Evolutionary conservation across 768 basidiomycete genomes (phyloP), one percentile per base, ranked within the genome.

Genomic region (Dentipellis fragilis): DNA sequence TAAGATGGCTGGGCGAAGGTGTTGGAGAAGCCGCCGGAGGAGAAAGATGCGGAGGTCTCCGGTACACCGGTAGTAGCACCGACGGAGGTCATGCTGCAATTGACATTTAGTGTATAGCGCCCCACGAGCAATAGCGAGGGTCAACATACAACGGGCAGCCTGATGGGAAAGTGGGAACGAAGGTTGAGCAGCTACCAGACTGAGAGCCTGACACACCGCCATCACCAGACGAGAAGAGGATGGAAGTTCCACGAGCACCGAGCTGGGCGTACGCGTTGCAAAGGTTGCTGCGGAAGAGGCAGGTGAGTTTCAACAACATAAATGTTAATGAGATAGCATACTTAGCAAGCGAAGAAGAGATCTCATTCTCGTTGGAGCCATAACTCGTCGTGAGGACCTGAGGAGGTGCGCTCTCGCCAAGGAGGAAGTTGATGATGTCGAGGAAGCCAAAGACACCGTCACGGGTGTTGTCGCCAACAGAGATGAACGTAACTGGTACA

Each of bases 11-110:
- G 19, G 16, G 29, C 47, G 39, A 56, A 49, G 51, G 38, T n/a
- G 52, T 62, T 61, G 47, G 63, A 64, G 57, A 64, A 64, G 2
- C 63, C 63, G 12, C 63, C 63, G 4, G 51, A 50, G 29, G 63
- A 62, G 51, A 63, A 63, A 10, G 19, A 22, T 16, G 57, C 59
- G 3, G 64, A 65, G 8, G 62, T 64, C 61, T 72, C 70, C 10
- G 67, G 65, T n/a, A 16, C 49, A 52, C 65, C 55, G 19, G 64
- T 63, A 4, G 72, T 72, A 1, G 69, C 68, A 34, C 71, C 71
- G 57, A 21, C 54, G 22, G 58, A 53, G 11, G 60, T 62, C 42
- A 62, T 49, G 22, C 54, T 55, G 39, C 51, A 71, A 38, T 6
- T 22, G 6, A 1, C 23, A 14, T 22, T 29, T 3, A 29, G 29